Percentiles rank a stretch among this genome's conserved stretches.
phyloP scores from a whole-genome alignment of 495 filamentous ascomycete genomes.

The Penicillium robsamsonii region DNA sequence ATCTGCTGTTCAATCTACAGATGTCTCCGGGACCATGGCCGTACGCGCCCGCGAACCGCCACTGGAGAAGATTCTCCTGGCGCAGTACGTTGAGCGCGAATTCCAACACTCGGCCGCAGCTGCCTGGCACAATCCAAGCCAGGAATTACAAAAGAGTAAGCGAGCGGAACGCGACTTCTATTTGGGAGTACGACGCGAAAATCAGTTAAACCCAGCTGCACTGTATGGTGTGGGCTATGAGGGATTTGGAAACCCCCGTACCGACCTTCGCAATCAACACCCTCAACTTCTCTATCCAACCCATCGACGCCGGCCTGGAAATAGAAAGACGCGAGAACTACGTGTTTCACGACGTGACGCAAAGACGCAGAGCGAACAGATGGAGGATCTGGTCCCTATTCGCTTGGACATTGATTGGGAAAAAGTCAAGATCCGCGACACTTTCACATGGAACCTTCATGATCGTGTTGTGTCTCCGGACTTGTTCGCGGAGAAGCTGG shows the following conservation, averaged over 20 bases:
- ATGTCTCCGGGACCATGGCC: slow-evolving; percentile 27
- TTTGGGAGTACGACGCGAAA: slow-evolving; percentile 47
- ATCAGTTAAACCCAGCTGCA: slow-evolving; percentile 54
- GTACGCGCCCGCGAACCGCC: slow-evolving; percentile 40
- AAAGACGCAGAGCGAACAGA: slow-evolving; percentile 78
- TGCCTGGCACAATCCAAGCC: slow-evolving; percentile 43
- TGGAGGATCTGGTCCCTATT: slow-evolving; percentile 88
- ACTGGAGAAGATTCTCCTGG: slow-evolving; percentile 59
- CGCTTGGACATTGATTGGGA: slow-evolving; percentile 93
- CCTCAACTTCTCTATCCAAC: slow-evolving; percentile 72
- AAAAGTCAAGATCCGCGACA: slow-evolving; percentile 92
- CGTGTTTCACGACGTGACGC: slow-evolving; percentile 73
- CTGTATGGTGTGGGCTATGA: slow-evolving; percentile 80
- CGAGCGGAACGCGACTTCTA: slow-evolving; percentile 54
- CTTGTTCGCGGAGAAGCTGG: slow-evolving; percentile 79
- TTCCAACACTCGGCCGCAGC: slow-evolving; percentile 59
- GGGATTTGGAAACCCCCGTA: slow-evolving; percentile 84
- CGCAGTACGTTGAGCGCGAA: slow-evolving; percentile 78
- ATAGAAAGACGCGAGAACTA: slow-evolving; percentile 66
- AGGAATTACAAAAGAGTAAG: slow-evolving; percentile 51
- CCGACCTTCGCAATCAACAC: slow-evolving; percentile 57
- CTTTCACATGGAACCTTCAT: slow-evolving; percentile 97
- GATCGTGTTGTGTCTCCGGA: slow-evolving; percentile 77
- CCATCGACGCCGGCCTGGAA: slow-evolving; percentile 68
- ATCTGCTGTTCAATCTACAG: slow-evolving; percentile 40